Evolutionary conservation across 75 land plant species (phyloP).

Genomic region (Larix kaempferi): DNA sequence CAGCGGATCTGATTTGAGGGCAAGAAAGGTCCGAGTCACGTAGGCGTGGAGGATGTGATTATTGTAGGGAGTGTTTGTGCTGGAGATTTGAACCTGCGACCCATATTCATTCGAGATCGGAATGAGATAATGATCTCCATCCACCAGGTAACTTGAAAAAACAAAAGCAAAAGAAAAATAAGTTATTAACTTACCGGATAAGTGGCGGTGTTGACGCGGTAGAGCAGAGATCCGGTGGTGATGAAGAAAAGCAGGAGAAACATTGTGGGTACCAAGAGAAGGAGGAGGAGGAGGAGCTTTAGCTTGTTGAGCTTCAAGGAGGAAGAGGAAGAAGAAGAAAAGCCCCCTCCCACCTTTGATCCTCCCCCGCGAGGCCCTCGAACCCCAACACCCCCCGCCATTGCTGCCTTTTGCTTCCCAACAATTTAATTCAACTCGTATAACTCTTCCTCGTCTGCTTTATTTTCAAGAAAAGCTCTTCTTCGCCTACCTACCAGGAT

Average conservation of each 20-base stretch:
- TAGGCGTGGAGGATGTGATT: conserved; percentile 26
- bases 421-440: too few relatives aligned
- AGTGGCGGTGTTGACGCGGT: conserved; percentile 16
- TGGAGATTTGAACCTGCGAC: conserved; percentile 16
- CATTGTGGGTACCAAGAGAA: conserved; percentile 58
- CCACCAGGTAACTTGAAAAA: background rate
- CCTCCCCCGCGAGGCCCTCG: conserved; percentile 1
- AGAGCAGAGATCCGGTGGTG: conserved; percentile 52
- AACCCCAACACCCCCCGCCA: conserved; percentile 8
- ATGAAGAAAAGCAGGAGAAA: conserved; percentile 66
- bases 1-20: conserved; percentile 63
- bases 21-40: conserved; percentile 46
- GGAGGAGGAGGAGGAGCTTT: conserved; percentile 29
- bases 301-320: too few relatives aligned
- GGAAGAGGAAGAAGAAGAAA: too few relatives aligned
- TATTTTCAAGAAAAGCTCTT: too few relatives aligned
- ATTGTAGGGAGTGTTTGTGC: conserved; percentile 9
- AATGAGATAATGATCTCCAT: background rate
- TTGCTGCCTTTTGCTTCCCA: background rate
- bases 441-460: too few relatives aligned
- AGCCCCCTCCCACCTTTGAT: background rate
- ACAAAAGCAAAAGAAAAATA: background rate
- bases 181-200: conserved; percentile 12
- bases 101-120: background rate
- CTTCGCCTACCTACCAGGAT: too few relatives aligned